Percentiles rank a stretch among this genome's conserved stretches.
These are phyloP conservation scores for Plasmodium fragile DNA, from an alignment of 169 alveolate genomes.

Conservation along the genomic window DNA sequence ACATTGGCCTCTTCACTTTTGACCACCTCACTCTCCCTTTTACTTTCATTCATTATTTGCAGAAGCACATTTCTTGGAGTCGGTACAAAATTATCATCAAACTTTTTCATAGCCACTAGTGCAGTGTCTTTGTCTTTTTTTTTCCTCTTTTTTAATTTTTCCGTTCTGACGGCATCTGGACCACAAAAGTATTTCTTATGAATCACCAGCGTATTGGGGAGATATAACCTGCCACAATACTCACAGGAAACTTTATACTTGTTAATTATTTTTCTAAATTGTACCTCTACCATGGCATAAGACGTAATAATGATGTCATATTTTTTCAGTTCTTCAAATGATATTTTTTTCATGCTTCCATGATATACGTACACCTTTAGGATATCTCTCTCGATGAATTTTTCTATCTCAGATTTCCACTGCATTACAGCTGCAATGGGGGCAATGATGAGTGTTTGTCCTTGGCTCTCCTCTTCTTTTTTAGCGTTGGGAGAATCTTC, in stretches of 20 bases:
- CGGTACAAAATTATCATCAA: constrained; percentile 78
- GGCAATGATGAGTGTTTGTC: constrained; percentile 84
- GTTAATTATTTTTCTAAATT: constrained; percentile 81
- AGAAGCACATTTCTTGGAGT: constrained; percentile 78
- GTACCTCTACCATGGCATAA: constrained; percentile 84
- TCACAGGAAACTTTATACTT: constrained; percentile 82
- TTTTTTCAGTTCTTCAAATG: constrained; percentile 83
- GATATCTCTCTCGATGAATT: constrained; percentile 79
- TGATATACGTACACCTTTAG: constrained; percentile 84
- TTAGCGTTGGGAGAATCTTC: background rate
- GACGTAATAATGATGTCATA: constrained; percentile 89
- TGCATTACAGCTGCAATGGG: constrained; percentile 90
- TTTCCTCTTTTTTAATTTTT: constrained; percentile 88
- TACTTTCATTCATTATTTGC: constrained; percentile 79
- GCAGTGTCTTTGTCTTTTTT: constrained; percentile 79
- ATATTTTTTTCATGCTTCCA: constrained; percentile 80
- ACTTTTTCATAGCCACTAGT: constrained; percentile 66
- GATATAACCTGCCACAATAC: constrained; percentile 90
- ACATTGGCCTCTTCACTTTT: background rate
- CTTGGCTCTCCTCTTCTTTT: constrained; percentile 45
- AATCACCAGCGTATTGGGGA: constrained; percentile 84
- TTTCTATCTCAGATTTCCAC: constrained; percentile 87
- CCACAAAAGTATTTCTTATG: constrained; percentile 93
- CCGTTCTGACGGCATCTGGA: constrained; percentile 92
- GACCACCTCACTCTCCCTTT: constrained; percentile 30